A percentile compares a stretch with the other conserved stretches of the same genome.
These are phyloP conservation scores for Wallacemonas sp. DNA, from an alignment of 208 protist species.

Conservation along the genomic window DNA sequence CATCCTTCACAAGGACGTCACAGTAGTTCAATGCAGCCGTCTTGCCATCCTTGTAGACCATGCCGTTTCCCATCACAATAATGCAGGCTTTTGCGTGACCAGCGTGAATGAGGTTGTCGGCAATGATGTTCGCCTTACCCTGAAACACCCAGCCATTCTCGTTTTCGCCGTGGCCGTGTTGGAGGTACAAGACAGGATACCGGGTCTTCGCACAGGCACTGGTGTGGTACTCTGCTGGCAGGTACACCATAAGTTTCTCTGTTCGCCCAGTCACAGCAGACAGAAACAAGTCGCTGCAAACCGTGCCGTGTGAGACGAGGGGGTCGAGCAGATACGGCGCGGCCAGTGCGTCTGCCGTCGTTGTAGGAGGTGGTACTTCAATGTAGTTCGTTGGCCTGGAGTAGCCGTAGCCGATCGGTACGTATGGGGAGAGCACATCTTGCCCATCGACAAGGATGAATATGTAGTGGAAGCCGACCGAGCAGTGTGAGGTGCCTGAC, in stretches of 20 bases:
- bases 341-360: neutral
- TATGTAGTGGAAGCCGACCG: conserved; percentile 29
- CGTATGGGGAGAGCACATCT: conserved; percentile 29
- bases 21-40: conserved; percentile 19
- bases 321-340: conserved; percentile 5
- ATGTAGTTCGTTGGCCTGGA: conserved; percentile 26
- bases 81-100: conserved; percentile 25
- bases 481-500: conserved; percentile 7
- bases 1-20: conserved; percentile 27
- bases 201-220: conserved; percentile 3
- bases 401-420: conserved; percentile 28
- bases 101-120: conserved; percentile 40
- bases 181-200: conserved; percentile 34
- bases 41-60: conserved; percentile 15
- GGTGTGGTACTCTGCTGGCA: conserved; percentile 28
- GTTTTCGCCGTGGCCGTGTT: conserved; percentile 36
- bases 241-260: conserved; percentile 22
- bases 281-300: conserved; percentile 24
- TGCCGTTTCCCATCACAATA: conserved; percentile 32
- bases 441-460: conserved; percentile 33
- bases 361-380: conserved; percentile 20
- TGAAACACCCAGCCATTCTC: conserved; percentile 37
- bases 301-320: conserved; percentile 22
- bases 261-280: conserved; percentile 23
- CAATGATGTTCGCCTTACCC: conserved; percentile 38